These are phyloP conservation scores for Aquilaria agallochum DNA, from an alignment of 441 rosid genomes.

Conservation along the genomic window DNA sequence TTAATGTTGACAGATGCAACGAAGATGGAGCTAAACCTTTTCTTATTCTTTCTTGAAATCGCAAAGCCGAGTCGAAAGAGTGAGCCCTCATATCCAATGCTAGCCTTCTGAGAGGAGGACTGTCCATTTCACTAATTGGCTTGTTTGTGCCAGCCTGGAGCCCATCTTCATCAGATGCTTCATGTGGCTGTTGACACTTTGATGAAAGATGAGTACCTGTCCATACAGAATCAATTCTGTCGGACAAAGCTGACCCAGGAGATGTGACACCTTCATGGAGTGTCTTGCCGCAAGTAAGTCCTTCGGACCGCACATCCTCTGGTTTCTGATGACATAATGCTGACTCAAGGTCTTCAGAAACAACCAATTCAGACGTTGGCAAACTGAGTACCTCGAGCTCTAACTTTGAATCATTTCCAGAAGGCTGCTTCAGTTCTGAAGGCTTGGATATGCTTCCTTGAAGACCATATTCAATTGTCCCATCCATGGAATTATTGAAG, in stretches of 20 bases:
- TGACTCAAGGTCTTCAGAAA: constrained; percentile 24
- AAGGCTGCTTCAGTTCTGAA: constrained; percentile 26
- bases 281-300: constrained; percentile 22
- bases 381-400: constrained; percentile 26
- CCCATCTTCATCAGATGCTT: constrained; percentile 32
- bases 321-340: constrained; percentile 21
- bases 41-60: constrained; percentile 53
- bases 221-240: constrained; percentile 96
- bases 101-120: constrained; percentile 42
- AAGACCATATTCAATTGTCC: constrained; percentile 18
- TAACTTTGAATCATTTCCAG: constrained; percentile 17
- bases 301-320: constrained; percentile 44
- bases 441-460: constrained; percentile 22
- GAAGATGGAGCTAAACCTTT: constrained; percentile 65
- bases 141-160: constrained; percentile 22
- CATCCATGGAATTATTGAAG: constrained; percentile 27
- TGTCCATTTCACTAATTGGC: constrained; percentile 20
- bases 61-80: constrained; percentile 88
- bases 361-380: constrained; percentile 17
- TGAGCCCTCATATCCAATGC: constrained; percentile 62
- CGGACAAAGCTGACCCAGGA: constrained; percentile 62
- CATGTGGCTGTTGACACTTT: constrained; percentile 26
- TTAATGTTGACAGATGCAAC: constrained; percentile 45
- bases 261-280: constrained; percentile 25
- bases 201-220: constrained; percentile 60